A percentile compares a stretch with the other conserved stretches of the same genome.
phyloP scores from a whole-genome alignment of 148 eudicot genomes.

The Pharnaceum exiguum region DNA sequence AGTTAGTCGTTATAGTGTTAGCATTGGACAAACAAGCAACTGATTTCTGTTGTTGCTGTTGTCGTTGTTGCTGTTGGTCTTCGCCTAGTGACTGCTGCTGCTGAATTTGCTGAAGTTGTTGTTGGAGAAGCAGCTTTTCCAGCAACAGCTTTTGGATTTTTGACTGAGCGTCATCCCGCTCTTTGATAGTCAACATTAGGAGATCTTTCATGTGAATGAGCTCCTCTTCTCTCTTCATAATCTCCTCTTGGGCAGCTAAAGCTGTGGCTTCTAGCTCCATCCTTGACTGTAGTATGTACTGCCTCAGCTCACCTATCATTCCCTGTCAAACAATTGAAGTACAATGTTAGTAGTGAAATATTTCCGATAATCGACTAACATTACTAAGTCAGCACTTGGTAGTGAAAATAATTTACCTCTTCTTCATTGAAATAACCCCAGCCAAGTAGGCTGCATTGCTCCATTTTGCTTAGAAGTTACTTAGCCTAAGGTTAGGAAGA shows the following conservation, averaged over 20 bases:
- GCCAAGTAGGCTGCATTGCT: conserved; percentile 48
- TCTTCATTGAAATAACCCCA: conserved; percentile 42
- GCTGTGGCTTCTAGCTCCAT: conserved; percentile 69
- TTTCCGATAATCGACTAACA: background rate
- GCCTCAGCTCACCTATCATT: conserved; percentile 54
- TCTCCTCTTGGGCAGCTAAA: conserved; percentile 61
- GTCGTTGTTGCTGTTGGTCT: conserved; percentile 8
- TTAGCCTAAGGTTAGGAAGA: too few species aligned
- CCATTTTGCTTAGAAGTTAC: conserved; percentile 20
- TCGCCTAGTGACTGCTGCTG: conserved; percentile 6
- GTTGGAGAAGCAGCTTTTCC: conserved; percentile 48
- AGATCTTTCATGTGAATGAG: conserved; percentile 46
- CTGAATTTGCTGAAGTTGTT: conserved; percentile 21
- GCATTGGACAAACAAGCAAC: conserved; percentile 15
- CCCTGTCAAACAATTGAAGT: conserved; percentile 28
- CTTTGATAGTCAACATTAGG: conserved; percentile 44
- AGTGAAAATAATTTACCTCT: conserved; percentile 24
- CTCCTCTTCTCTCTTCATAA: conserved; percentile 77
- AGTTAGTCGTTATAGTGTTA: conserved; percentile 9
- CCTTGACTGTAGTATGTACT: conserved; percentile 56
- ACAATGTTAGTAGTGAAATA: background rate
- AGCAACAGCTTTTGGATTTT: conserved; percentile 42
- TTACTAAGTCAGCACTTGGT: background rate
- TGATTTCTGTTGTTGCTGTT: conserved; percentile 11
- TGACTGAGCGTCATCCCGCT: conserved; percentile 67